Evolutionary conservation across 331 rosid genomes (phyloP).

Genomic region (Stylosanthes scabra): DNA sequence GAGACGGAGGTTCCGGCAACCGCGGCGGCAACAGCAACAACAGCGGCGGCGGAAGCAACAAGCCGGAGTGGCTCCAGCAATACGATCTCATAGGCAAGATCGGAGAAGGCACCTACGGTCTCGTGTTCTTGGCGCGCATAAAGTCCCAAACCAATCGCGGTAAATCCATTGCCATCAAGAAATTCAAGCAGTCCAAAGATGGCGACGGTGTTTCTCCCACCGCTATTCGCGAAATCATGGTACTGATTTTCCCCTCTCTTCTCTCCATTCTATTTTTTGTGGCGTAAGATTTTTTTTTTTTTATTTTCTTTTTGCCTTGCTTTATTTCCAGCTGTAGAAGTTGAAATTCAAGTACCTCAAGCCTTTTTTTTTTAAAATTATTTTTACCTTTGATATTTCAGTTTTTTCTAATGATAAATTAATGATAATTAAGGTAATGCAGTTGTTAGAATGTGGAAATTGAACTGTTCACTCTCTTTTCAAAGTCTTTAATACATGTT

Average conservation of each 20-base stretch:
- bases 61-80: slow-evolving; percentile 98
- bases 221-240: slow-evolving; percentile 98
- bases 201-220: slow-evolving; percentile 99
- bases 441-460: neutral
- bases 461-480: neutral
- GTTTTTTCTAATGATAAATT: neutral
- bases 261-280: neutral
- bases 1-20: slow-evolving; percentile 59
- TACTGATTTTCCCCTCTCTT: slow-evolving; percentile 15
- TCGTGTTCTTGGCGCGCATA: slow-evolving; percentile 82
- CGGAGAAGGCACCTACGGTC: slow-evolving; percentile 99
- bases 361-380: neutral
- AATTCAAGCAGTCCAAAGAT: slow-evolving; percentile 93
- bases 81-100: slow-evolving; percentile 93
- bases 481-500: neutral
- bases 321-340: slow-evolving; percentile 12
- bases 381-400: neutral
- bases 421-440: neutral
- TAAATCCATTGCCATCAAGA: slow-evolving; percentile 96
- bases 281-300: too few relatives aligned
- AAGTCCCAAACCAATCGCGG: slow-evolving; percentile 75
- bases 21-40: slow-evolving; percentile 40
- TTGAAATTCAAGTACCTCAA: slow-evolving; percentile 6
- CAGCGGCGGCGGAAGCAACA: slow-evolving; percentile 50
- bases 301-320: too few relatives aligned